A percentile compares a stretch with the other conserved stretches of the same genome.
These are phyloP conservation scores for Wilcoxina mikolae DNA, from an alignment of 495 filamentous ascomycete species.

Conservation along the genomic window DNA sequence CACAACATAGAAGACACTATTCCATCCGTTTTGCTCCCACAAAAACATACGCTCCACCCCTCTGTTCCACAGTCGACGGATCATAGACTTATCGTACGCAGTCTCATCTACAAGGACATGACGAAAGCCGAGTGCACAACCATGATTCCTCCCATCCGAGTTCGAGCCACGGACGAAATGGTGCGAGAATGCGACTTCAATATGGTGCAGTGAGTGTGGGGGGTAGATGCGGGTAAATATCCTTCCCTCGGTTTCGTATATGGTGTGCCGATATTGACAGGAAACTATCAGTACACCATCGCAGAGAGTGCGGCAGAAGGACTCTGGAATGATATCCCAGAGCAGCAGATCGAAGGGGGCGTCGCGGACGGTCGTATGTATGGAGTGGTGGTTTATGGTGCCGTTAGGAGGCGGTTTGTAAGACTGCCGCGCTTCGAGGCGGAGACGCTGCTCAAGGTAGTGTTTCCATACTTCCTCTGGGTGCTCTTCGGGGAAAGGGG, in stretches of 20 bases:
- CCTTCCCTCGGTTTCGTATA: not conserved
- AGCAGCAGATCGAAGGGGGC: not conserved
- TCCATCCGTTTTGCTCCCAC: not conserved
- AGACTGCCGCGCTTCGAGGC: not conserved
- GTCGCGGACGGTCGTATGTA: not conserved
- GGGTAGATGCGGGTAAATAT: not conserved
- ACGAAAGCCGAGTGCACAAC: not conserved
- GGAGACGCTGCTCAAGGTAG: not conserved
- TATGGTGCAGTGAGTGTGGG: not conserved
- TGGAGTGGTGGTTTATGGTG: not conserved
- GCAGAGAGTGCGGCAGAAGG: not conserved
- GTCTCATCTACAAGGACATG: not conserved
- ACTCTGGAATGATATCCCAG: not conserved
- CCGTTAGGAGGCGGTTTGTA: not conserved
- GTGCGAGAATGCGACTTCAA: not conserved
- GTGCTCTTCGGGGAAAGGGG: not conserved
- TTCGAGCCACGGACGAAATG: not conserved
- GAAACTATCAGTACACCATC: not conserved
- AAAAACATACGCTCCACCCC: not conserved
- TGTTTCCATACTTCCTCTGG: not conserved
- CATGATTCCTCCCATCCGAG: not conserved
- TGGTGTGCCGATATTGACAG: no score
- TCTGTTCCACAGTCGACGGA: not conserved
- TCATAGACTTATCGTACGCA: not conserved
- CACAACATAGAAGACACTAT: not conserved